Evolutionary conservation across 148 eudicot species (phyloP), one percentile per base, ranked within the genome.

Genomic region (Amaranthus palmeri): DNA sequence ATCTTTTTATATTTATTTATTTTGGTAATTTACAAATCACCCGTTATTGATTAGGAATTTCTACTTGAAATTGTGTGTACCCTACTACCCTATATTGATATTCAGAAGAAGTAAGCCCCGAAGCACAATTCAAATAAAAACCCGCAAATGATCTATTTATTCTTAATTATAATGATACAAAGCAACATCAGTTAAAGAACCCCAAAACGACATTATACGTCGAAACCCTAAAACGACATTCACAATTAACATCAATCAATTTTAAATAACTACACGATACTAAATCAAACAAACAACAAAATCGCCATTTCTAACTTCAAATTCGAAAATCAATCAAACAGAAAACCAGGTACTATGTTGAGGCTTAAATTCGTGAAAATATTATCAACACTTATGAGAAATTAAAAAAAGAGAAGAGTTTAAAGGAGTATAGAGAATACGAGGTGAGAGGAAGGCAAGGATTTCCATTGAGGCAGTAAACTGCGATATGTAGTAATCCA

Each of bases 401-500:
- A 45, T 52, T 52, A 14, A 7, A 18, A 49, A 17, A 11, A 2
- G 6, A 36, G 64, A 36, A 9, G 40, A 74, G 25, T 45, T 45
- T n/a, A 52, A 53, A 58, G 18, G 7, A 43, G 61, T 45, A 41
- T 40, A 43, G 7, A 44, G 43, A 10, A 15, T 72, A 89, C 97
- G 83, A 75, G 86, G 71, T 73, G 79, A 72, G 84, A 59, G 74
- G 73, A 77, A 41, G 86, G 57, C 61, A 69, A 77, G 15, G 96
- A 81, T 71, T 61, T 87, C 96, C 96, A 93, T 41, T 83, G 88
- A 62, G 92, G 95, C n/a, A 78, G 83, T 36, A 88, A 66, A 7
- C 61, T 82, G 10, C 49, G 81, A 80, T 77, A 86, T 7, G 93
- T 62, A 62, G 62, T 70, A 61, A 88, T 55, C 98, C 98, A 93